Base-by-base conservation (phyloP, 441 rosid genomes). In the Erodium texanum region DNA sequence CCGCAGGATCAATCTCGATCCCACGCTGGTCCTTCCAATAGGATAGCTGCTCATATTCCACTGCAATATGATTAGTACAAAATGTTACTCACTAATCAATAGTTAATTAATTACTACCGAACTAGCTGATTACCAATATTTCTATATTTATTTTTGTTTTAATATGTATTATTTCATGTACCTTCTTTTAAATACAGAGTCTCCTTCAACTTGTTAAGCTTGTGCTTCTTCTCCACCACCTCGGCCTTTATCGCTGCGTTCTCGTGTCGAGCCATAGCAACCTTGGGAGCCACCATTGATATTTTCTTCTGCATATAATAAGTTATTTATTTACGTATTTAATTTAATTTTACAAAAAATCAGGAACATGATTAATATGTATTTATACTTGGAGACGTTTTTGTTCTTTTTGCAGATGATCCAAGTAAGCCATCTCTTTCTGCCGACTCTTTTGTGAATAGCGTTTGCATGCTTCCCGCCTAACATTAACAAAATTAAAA, bases 381-480 rank as follows among this genome's bases (percentile, higher is more conserved):
- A n/a, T n/a, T n/a, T n/a, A n/a, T n/a, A 58, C 62, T 58, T 58
- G 24, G 62, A 58, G 62, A 23, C 62, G 62, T 22, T 58, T 58
- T 10, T 58, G 62, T 58, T 58, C 62, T 58, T 58, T 58, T 9
- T 58, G 24, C 5, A 58, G 62, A 58, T 58, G 15, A 8, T 58
- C 62, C 27, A 58, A 3, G 62, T 58, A 58, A 22, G 62, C 62
- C 62, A 58, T 10, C 62, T 58, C 62, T 15, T 20, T 58, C 62
- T 58, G 27, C 14, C 62, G 62, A 23, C 24, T 58, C 24, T 58
- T 58, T 58, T 58, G 62, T 58, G 62, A 20, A 23, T 58, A 58
- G 0, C 24, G 62, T 22, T 23, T 58, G 62, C 62, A 58, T 23
- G 62, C 62, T 22, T 58, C 62, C 1, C 62, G 62, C 62, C 62